Percentiles rank a stretch among this genome's conserved stretches.
phyloP scores from a whole-genome alignment of 495 filamentous ascomycete species.

The Hypomontagnella monticulosa region DNA sequence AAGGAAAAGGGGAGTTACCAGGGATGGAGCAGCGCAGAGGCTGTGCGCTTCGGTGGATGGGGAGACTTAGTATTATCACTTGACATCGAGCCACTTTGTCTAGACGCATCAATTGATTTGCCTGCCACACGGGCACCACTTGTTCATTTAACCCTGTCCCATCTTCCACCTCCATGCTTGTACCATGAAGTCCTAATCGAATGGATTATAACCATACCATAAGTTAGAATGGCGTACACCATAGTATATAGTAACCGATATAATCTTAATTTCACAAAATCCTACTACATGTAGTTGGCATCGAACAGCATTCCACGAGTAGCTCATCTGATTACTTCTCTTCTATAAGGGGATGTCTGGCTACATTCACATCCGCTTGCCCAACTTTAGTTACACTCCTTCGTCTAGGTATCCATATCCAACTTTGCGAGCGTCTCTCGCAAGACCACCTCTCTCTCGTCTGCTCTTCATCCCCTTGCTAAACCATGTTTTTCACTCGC shows the following conservation, averaged over 20 bases:
- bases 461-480: constrained; percentile 5
- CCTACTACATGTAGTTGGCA: background rate
- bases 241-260: too few species aligned
- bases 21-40: constrained; percentile 13
- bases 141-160: constrained; percentile 2
- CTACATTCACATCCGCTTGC: background rate
- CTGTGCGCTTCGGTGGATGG: constrained; percentile 19
- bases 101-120: constrained; percentile 34
- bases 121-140: constrained; percentile 14
- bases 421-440: background rate
- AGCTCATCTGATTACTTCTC: constrained; percentile 16
- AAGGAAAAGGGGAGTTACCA: constrained; percentile 34
- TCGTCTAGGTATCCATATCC: constrained; percentile 9
- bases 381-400: constrained; percentile 6
- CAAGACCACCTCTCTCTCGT: background rate
- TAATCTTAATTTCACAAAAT: too few species aligned
- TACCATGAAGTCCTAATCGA: too few species aligned
- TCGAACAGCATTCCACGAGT: constrained; percentile 1
- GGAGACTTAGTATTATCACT: constrained; percentile 18
- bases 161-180: background rate
- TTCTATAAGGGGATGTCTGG: background rate
- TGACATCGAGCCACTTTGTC: constrained; percentile 29
- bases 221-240: background rate
- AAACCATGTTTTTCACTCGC: constrained; percentile 8
- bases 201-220: constrained; percentile 1